Evolutionary conservation across 202 grass and related monocot genomes (phyloP).

Genomic region (Setaria viridis): DNA sequence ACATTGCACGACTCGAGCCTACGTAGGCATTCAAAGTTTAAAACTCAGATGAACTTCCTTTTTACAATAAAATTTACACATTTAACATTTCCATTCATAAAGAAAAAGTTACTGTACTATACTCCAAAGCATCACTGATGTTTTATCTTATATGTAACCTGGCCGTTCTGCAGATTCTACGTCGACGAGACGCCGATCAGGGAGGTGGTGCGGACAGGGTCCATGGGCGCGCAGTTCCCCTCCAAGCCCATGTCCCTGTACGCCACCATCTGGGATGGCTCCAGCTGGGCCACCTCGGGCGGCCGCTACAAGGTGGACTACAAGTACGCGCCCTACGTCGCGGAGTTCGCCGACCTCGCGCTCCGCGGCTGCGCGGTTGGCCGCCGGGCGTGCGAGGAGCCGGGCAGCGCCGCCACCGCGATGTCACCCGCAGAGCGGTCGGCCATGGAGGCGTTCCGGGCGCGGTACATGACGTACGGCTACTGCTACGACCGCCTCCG

Average conservation of each 20-base stretch:
- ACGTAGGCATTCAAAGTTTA: too few species aligned
- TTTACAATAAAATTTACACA: neutral
- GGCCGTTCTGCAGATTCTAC: conserved; percentile 64
- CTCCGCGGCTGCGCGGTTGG: conserved; percentile 54
- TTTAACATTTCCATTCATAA: too few species aligned
- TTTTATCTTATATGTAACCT: neutral
- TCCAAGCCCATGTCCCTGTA: conserved; percentile 91
- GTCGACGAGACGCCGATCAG: conserved; percentile 76
- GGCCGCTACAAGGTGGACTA: conserved; percentile 93
- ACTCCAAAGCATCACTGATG: neutral
- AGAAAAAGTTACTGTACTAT: too few species aligned
- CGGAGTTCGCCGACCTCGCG: conserved; percentile 81
- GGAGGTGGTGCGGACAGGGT: conserved; percentile 56
- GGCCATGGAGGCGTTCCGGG: conserved; percentile 63
- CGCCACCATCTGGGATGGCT: conserved; percentile 98
- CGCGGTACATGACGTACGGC: conserved; percentile 75
- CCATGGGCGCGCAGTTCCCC: conserved; percentile 67
- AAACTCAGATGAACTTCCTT: neutral
- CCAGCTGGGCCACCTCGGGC: conserved; percentile 85
- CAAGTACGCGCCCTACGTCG: conserved; percentile 85
- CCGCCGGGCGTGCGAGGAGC: neutral
- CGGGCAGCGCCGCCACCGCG: neutral
- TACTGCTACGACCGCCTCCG: conserved; percentile 82
- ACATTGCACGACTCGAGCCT: neutral
- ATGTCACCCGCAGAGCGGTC: conserved; percentile 45